Evolutionary conservation across 1,139 yeast genomes (phyloP).

Genomic region (Lodderomyces jiufengensis): DNA sequence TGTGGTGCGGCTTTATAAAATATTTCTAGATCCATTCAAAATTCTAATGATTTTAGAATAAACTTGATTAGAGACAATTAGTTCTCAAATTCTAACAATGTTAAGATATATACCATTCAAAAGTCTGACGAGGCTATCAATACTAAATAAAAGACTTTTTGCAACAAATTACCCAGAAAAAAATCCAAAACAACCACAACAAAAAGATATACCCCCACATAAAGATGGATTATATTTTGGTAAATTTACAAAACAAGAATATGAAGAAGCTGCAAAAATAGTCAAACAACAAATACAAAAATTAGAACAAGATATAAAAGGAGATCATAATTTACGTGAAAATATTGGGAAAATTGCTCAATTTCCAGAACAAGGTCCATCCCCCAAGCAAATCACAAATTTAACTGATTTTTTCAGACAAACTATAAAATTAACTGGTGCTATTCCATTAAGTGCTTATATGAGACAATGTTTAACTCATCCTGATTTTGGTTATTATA

Average conservation of each 20-base stretch:
- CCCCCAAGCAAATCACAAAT: constrained; percentile 20
- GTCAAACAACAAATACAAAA: constrained; percentile 33
- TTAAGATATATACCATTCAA: no score
- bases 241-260: constrained; percentile 39
- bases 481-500: constrained; percentile 77
- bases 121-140: no score
- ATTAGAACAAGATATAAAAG: constrained; percentile 38
- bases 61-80: no score
- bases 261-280: constrained; percentile 35
- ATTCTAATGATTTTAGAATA: no score
- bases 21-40: constrained; percentile 1
- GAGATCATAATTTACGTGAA: constrained; percentile 35
- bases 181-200: not conserved
- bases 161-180: not conserved
- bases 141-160: not conserved
- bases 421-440: constrained; percentile 70
- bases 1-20: no score
- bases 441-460: constrained; percentile 66
- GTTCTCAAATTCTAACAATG: no score
- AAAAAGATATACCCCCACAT: constrained; percentile 8
- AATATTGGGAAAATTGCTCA: constrained; percentile 35
- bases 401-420: constrained; percentile 44
- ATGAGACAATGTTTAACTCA: constrained; percentile 83
- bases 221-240: constrained; percentile 23
- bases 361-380: constrained; percentile 24